These are phyloP conservation scores for Antarctomyces pellizariae DNA, from an alignment of 495 filamentous ascomycete species.

Conservation along the genomic window DNA sequence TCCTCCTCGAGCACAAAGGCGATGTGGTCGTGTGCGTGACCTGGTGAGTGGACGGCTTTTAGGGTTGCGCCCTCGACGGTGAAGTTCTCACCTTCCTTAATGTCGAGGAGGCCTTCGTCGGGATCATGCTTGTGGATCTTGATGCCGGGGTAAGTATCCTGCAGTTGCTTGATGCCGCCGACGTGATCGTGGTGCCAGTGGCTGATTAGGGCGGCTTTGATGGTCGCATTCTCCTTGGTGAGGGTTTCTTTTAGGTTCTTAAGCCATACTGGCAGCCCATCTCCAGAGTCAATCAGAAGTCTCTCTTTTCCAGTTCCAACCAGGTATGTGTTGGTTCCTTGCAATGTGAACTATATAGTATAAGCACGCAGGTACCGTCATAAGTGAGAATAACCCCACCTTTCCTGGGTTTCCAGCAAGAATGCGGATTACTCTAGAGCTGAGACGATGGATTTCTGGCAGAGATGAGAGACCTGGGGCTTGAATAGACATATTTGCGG, in stretches of 20 bases:
- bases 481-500: too few relatives aligned
- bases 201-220: slow-evolving; percentile 48
- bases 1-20: slow-evolving; percentile 49
- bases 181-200: slow-evolving; percentile 85
- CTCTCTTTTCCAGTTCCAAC: slow-evolving; percentile 43
- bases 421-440: slow-evolving; percentile 43
- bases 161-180: slow-evolving; percentile 45
- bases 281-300: slow-evolving; percentile 61
- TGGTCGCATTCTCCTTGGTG: slow-evolving; percentile 33
- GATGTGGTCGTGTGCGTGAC: slow-evolving; percentile 77
- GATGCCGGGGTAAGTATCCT: slow-evolving; percentile 31
- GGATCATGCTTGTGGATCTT: slow-evolving; percentile 30
- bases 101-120: slow-evolving; percentile 22
- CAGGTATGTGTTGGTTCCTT: slow-evolving; percentile 74
- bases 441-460: slow-evolving; percentile 41
- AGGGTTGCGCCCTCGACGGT: slow-evolving; percentile 52
- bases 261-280: slow-evolving; percentile 40
- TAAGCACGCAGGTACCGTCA: slow-evolving; percentile 14
- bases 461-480: slow-evolving; percentile 23
- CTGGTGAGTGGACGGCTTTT: slow-evolving; percentile 53
- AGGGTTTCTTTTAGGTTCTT: slow-evolving; percentile 35
- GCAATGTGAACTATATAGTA: slow-evolving; percentile 17
- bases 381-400: slow-evolving; percentile 16
- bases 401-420: slow-evolving; percentile 67
- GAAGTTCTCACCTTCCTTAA: slow-evolving; percentile 52